Base-by-base conservation (phyloP, 805 yeast genomes). In the Saccharomycopsis selenospora region DNA sequence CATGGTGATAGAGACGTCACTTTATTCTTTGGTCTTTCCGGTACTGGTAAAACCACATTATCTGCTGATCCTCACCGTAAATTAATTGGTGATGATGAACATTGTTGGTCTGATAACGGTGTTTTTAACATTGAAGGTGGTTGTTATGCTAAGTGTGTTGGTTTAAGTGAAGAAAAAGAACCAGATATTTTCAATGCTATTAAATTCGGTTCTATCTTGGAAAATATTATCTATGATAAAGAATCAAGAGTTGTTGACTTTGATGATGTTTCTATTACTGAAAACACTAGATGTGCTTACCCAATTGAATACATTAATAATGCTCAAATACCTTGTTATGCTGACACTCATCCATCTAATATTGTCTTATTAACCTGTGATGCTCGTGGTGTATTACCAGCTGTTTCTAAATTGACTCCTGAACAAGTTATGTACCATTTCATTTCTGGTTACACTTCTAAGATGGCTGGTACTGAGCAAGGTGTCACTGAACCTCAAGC, bases 41-140 rank as follows among this genome's bases (percentile, higher is more conserved):
- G 99, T 67, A 91, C 99, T 42, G 99, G 99, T 68, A 91, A 91
- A 75, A 91, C 99, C 57, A 91, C 99, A 14, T 73, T 91, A 59
- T 85, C 95, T 59, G 98, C 98, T 48, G 98, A 91, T 66, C 96
- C 96, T 52, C 75, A 87, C 71, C 84, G 99, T 69, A 71, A 77
- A 66, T 79, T 91, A 66, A 91, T 91, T 65, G 99, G 99, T 67
- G 99, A 91, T 68, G 99, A 91, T 66, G 99, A 91, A 73, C 99
- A 91, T 75, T 91, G 98, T 75, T 91, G 99, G 99, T 86, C 97
- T 17, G 95, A 91, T 69, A 75, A 85, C 59, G 99, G 99, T 72
- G 97, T 91, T 52, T 91, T 91, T 82, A 93, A 93, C 79, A 90
- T 91, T 62, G 99, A 91, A 75, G 99, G 99, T 69, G 99, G 99